These are phyloP conservation scores for Biscutella laevigata DNA, from an alignment of 441 rosid species.

Conservation along the genomic window DNA sequence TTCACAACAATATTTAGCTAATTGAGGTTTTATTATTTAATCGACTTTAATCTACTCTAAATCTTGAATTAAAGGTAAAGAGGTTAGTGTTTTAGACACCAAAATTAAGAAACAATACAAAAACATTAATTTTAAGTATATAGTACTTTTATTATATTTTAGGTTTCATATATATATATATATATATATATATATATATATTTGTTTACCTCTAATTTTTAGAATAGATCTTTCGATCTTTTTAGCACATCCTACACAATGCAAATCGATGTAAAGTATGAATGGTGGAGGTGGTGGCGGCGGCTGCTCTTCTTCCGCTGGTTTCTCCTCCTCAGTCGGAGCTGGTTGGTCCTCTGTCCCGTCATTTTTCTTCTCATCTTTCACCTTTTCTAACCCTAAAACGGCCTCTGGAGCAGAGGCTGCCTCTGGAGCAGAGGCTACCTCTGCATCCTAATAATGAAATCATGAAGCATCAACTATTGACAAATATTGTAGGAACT, in stretches of 20 bases:
- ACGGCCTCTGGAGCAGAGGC: constrained; percentile 19
- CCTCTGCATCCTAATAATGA: constrained; percentile 14
- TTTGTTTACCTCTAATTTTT: constrained; percentile 55
- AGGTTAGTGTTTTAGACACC: no score
- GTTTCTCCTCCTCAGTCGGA: constrained; percentile 27
- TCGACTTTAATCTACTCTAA: no score
- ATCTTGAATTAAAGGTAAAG: no score
- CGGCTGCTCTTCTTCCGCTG: constrained; percentile 34
- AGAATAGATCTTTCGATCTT: constrained; percentile 66
- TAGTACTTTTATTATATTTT: no score
- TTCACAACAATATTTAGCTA: neutral
- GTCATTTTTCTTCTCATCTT: constrained; percentile 25
- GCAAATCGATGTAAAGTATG: constrained; percentile 68
- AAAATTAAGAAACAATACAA: no score
- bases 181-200: no score
- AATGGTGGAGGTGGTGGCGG: constrained; percentile 61
- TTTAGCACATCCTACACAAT: constrained; percentile 87
- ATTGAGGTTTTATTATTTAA: no score
- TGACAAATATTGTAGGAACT: no score
- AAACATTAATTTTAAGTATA: no score
- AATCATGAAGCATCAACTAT: neutral
- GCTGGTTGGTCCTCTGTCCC: constrained; percentile 28
- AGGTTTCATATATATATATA: no score
- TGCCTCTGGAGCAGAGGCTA: no score
- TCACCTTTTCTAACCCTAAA: no score